Conservation (phyloP, 2,329 filamentous ascomycete species). For the Metarhizium rileyi region DNA sequence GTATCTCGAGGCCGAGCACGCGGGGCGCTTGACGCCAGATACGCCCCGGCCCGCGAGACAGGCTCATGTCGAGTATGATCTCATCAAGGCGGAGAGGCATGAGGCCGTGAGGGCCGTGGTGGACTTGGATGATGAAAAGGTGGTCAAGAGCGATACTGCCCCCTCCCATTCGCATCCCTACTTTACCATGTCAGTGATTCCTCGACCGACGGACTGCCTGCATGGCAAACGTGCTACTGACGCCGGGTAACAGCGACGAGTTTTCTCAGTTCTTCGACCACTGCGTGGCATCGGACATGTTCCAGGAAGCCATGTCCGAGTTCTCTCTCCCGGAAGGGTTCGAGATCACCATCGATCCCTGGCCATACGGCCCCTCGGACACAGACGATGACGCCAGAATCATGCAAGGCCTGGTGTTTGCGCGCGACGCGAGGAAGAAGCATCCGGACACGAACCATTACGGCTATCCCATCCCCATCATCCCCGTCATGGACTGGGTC, state of each 20-base stretch:
- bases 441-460: conserved; percentile 53
- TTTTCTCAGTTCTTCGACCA: conserved; percentile 29
- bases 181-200: conserved; percentile 12
- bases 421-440: conserved; percentile 29
- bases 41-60: conserved; percentile 35
- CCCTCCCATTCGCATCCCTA: conserved; percentile 25
- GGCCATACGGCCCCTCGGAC: conserved; percentile 53
- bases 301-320: conserved; percentile 36
- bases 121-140: conserved; percentile 22
- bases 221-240: not conserved
- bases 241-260: conserved; percentile 21
- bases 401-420: conserved; percentile 42
- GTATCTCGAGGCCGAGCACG: conserved; percentile 54
- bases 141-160: conserved; percentile 17
- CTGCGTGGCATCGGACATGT: conserved; percentile 33
- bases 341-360: conserved; percentile 40
- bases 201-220: no score
- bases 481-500: conserved; percentile 47
- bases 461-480: conserved; percentile 48
- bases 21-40: conserved; percentile 32
- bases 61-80: conserved; percentile 36
- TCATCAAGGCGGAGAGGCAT: conserved; percentile 21
- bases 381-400: conserved; percentile 30
- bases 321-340: conserved; percentile 36
- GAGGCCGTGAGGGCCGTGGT: conserved; percentile 29